Evolutionary conservation across 495 filamentous ascomycete genomes (phyloP).

Genomic region (Talaromyces proteolyticus): DNA sequence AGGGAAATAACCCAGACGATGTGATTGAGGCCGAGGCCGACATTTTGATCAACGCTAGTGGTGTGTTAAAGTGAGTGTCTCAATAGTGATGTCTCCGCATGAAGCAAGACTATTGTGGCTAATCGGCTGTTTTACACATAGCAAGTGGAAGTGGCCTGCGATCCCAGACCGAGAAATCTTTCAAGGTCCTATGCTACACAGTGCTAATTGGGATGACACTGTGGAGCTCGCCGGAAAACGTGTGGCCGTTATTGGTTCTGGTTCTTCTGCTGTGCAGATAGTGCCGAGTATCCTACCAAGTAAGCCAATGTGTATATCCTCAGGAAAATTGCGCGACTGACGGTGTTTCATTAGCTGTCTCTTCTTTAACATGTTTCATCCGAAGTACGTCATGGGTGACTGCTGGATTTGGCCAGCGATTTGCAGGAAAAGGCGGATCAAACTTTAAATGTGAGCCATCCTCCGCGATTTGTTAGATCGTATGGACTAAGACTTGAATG

Average conservation of each 20-base stretch:
- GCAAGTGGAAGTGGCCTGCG: slow-evolving; percentile 48
- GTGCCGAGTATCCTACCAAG: slow-evolving; percentile 48
- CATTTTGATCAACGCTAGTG: slow-evolving; percentile 50
- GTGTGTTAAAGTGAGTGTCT: slow-evolving; percentile 42
- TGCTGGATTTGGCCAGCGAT: slow-evolving; percentile 2
- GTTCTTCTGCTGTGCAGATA: slow-evolving; percentile 43
- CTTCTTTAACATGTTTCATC: not conserved
- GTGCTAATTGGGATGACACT: slow-evolving; percentile 53
- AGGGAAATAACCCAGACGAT: slow-evolving; percentile 32
- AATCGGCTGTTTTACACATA: not conserved
- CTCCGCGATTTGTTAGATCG: slow-evolving; percentile 5
- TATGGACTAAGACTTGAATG: slow-evolving; percentile 26
- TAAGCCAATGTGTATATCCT: slow-evolving; percentile 38
- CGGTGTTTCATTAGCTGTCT: not conserved
- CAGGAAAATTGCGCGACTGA: too few relatives aligned
- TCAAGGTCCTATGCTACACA: slow-evolving; percentile 49
- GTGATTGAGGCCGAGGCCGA: slow-evolving; percentile 41
- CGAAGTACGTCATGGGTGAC: slow-evolving; percentile 13
- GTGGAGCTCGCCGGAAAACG: slow-evolving; percentile 44
- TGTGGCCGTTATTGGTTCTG: slow-evolving; percentile 31
- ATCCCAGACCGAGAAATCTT: slow-evolving; percentile 49
- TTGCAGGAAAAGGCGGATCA: not conserved
- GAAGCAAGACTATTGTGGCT: not conserved
- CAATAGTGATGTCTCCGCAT: too few relatives aligned
- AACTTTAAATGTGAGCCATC: slow-evolving; percentile 15